Conservation (phyloP, 2,329 filamentous ascomycete species). For the Claviceps digitariae region DNA sequence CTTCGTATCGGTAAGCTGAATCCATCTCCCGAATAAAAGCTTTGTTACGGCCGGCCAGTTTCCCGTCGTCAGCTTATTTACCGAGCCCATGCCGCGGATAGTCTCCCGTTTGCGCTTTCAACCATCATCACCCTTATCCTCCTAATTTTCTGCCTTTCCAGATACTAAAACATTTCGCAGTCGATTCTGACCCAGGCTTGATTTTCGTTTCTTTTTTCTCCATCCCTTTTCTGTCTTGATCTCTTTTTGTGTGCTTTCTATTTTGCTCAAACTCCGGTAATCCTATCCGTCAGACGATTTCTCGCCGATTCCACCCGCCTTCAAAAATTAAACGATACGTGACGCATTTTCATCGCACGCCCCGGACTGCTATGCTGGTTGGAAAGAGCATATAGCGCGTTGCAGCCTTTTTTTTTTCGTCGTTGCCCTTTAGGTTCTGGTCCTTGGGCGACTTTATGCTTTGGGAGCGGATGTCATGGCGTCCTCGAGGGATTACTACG, state of each 20-base stretch:
- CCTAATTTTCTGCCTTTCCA: neutral
- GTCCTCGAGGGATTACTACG: conserved; percentile 63
- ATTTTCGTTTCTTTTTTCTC: too few species aligned
- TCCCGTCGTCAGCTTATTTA: neutral
- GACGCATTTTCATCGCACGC: neutral
- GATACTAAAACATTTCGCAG: neutral
- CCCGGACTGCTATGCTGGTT: conserved; percentile 8
- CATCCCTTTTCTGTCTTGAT: too few species aligned
- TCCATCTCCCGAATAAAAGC: neutral
- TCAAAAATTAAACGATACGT: neutral
- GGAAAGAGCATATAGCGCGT: neutral
- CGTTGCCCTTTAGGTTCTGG: neutral
- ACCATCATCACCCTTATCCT: neutral
- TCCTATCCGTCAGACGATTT: neutral
- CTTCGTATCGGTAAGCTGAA: neutral
- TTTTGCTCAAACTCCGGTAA: neutral
- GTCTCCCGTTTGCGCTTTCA: too few species aligned
- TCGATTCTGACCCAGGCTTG: neutral
- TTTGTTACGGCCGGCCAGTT: neutral
- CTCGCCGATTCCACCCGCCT: neutral
- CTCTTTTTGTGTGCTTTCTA: neutral
- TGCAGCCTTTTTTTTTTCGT: neutral
- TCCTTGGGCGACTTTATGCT: neutral
- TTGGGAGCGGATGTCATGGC: conserved; percentile 16
- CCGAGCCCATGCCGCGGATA: neutral